A percentile compares a stretch with the other conserved stretches of the same genome.
These are phyloP conservation scores for Chaetomium olivaceum DNA, from an alignment of 2,329 filamentous ascomycete genomes.

Conservation along the genomic window DNA sequence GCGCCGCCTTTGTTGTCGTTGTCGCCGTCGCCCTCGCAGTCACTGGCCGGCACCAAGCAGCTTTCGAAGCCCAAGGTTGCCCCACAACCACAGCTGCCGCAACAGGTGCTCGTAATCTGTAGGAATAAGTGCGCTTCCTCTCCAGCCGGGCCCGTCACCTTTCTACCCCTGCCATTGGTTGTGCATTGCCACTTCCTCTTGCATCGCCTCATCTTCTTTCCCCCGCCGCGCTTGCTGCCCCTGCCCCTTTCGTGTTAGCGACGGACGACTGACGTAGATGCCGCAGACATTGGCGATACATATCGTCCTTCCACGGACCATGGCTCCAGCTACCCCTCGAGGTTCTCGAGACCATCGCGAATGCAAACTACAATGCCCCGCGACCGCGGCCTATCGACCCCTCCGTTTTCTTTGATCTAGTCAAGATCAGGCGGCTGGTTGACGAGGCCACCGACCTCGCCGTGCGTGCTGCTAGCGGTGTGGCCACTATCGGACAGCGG, in stretches of 20 bases:
- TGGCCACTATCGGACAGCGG: constrained; percentile 64
- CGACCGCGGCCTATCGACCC: constrained; percentile 77
- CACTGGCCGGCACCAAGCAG: constrained; percentile 10
- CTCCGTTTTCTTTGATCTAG: constrained; percentile 77
- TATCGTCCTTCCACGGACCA: constrained; percentile 79
- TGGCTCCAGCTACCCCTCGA: constrained; percentile 81
- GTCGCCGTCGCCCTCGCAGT: not conserved
- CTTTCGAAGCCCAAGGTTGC: constrained; percentile 12
- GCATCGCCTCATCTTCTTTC: not conserved
- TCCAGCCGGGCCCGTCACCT: not conserved
- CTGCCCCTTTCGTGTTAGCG: not conserved
- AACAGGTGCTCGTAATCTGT: constrained; percentile 32
- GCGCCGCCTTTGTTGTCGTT: constrained; percentile 1
- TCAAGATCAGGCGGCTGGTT: constrained; percentile 77
- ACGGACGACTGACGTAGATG: not conserved
- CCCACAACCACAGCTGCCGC: constrained; percentile 16
- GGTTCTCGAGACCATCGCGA: constrained; percentile 74
- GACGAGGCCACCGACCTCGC: constrained; percentile 78
- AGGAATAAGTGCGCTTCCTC: constrained; percentile 33
- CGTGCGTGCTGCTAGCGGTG: constrained; percentile 73
- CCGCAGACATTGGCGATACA: constrained; percentile 79
- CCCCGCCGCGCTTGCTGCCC: not conserved
- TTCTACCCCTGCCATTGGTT: constrained; percentile 8
- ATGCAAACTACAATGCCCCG: constrained; percentile 76
- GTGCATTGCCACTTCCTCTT: not conserved